A percentile compares a stretch with the other conserved stretches of the same genome.
Evolutionary conservation across 2,329 filamentous ascomycete genomes (phyloP).

Genomic region (Diaporthe batatas): DNA sequence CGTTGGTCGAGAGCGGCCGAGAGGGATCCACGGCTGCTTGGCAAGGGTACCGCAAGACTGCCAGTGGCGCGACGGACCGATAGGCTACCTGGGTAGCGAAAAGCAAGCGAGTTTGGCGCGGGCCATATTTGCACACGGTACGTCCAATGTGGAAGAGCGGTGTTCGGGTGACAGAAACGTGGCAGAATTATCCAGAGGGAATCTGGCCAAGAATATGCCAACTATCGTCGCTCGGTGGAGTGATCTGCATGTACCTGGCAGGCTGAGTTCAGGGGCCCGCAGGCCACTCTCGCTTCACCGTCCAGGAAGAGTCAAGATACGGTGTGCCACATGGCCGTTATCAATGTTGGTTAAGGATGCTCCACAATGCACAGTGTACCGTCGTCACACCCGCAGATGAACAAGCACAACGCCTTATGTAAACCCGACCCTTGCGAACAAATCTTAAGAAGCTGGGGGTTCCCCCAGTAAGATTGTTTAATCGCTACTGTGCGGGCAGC

Average conservation of each 20-base stretch:
- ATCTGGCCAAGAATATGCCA: neutral
- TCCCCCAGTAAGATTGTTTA: neutral
- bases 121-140: neutral
- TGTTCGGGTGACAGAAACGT: conserved; percentile 1
- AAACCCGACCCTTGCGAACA: neutral
- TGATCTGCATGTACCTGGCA: conserved; percentile 23
- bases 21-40: conserved; percentile 19
- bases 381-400: neutral
- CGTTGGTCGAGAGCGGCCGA: conserved; percentile 23
- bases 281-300: conserved; percentile 27
- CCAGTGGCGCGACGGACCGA: conserved; percentile 20
- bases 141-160: conserved; percentile 11
- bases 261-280: conserved; percentile 26
- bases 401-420: conserved; percentile 13
- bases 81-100: conserved; percentile 6
- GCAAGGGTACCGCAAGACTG: conserved; percentile 2
- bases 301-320: conserved; percentile 8
- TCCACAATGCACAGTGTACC: neutral
- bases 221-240: neutral
- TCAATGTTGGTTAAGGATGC: conserved; percentile 6
- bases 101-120: conserved; percentile 20
- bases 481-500: neutral
- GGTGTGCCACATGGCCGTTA: conserved; percentile 26
- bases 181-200: neutral
- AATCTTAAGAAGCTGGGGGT: neutral